Evolutionary conservation across 108 stramenopile genomes (phyloP).

Genomic region (Cyclotella choctawhatcheeana): DNA sequence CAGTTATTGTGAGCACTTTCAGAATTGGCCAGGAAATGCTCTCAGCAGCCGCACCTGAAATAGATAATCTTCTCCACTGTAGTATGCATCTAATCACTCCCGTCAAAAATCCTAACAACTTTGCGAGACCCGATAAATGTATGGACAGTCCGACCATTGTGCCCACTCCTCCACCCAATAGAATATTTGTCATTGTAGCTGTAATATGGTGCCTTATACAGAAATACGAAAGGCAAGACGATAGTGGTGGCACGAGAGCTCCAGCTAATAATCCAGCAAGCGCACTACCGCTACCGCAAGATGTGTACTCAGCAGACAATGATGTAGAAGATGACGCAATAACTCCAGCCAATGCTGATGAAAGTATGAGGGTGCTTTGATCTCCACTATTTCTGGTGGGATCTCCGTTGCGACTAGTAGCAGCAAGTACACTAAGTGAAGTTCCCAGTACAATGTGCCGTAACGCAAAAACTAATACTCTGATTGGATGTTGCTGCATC

Average conservation of each 20-base stretch:
- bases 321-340: slow-evolving; percentile 59
- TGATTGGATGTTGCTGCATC: not conserved
- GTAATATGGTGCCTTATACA: slow-evolving; percentile 55
- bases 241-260: slow-evolving; percentile 29
- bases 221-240: slow-evolving; percentile 28
- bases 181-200: slow-evolving; percentile 75
- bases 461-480: slow-evolving; percentile 10
- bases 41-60: not conserved
- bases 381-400: not conserved
- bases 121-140: slow-evolving; percentile 27
- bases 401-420: slow-evolving; percentile 13
- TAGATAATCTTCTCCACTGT: slow-evolving; percentile 19
- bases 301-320: not conserved
- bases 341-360: slow-evolving; percentile 26
- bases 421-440: slow-evolving; percentile 26
- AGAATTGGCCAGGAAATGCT: not conserved
- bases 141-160: slow-evolving; percentile 50
- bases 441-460: slow-evolving; percentile 27
- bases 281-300: slow-evolving; percentile 26
- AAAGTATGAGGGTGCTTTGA: slow-evolving; percentile 28
- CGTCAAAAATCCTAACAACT: slow-evolving; percentile 16
- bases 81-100: slow-evolving; percentile 32
- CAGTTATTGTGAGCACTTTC: not conserved
- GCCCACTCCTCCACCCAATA: slow-evolving; percentile 62
- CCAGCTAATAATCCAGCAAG: slow-evolving; percentile 66